Evolutionary conservation across 1,284 basidiomycete species (phyloP).

Genomic region (Anthracocystis panici-leucophaei): DNA sequence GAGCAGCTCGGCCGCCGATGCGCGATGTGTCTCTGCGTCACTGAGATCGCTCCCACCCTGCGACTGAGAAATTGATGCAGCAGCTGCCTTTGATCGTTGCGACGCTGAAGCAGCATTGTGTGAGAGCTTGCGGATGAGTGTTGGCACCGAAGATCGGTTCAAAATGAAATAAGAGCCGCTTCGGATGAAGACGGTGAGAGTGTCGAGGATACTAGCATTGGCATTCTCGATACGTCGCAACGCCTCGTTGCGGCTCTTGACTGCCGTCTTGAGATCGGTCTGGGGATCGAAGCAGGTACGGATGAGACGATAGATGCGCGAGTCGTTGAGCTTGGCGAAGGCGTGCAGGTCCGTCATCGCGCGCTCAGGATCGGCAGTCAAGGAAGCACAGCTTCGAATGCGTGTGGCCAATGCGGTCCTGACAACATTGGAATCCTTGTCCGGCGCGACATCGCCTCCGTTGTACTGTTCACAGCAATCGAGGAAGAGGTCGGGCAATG

Average conservation of each 20-base stretch:
- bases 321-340: conserved; percentile 89
- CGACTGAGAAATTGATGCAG: conserved; percentile 18
- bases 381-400: conserved; percentile 30
- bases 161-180: conserved; percentile 80
- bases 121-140: conserved; percentile 72
- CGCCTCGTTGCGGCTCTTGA: conserved; percentile 74
- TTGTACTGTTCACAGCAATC: conserved; percentile 62
- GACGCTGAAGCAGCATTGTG: conserved; percentile 5
- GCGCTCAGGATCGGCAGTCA: conserved; percentile 76
- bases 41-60: conserved; percentile 17
- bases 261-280: conserved; percentile 82
- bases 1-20: conserved; percentile 69
- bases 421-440: conserved; percentile 74
- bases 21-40: conserved; percentile 47
- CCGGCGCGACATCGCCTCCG: conserved; percentile 81
- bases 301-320: conserved; percentile 84
- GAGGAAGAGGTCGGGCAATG: conserved; percentile 49
- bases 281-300: conserved; percentile 84
- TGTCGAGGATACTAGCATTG: conserved; percentile 69
- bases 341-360: conserved; percentile 81
- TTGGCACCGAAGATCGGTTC: conserved; percentile 86
- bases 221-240: conserved; percentile 51
- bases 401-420: conserved; percentile 43
- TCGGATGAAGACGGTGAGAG: conserved; percentile 81
- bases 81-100: conserved; percentile 9